Percentiles rank a stretch among this genome's conserved stretches.
Conservation (phyloP, 768 basidiomycete genomes). For the Daedalea quercina region DNA sequence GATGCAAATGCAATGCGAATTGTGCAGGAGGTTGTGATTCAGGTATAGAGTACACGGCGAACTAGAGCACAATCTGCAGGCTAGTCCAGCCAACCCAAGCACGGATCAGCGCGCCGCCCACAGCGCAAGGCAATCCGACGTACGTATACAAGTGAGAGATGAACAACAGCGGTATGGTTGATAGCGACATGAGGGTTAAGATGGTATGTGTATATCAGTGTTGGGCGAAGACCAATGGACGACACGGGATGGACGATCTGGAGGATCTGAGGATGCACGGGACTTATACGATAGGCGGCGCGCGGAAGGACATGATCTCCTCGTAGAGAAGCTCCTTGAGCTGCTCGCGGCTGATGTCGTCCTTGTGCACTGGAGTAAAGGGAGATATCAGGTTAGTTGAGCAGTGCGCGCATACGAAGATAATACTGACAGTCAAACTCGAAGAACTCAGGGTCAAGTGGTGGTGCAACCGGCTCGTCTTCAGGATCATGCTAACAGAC, state of each 20-base stretch:
- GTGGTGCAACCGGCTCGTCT: slow-evolving; percentile 92
- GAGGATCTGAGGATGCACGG: background rate
- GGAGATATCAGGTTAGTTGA: background rate
- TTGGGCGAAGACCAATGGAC: background rate
- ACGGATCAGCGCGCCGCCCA: background rate
- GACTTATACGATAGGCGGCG: slow-evolving; percentile 42
- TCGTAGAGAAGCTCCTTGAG: slow-evolving; percentile 92
- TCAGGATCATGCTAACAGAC: slow-evolving; percentile 78
- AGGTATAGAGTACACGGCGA: background rate
- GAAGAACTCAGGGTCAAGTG: slow-evolving; percentile 95
- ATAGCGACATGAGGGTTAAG: background rate
- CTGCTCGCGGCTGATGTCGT: slow-evolving; percentile 92
- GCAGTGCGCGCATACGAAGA: background rate
- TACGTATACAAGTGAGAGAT: slow-evolving; percentile 3
- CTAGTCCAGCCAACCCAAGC: background rate
- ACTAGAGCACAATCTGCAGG: background rate
- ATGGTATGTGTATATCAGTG: background rate
- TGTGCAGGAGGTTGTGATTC: background rate
- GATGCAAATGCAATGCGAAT: background rate
- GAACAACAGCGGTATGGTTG: background rate
- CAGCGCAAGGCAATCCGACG: background rate
- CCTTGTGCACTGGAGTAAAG: slow-evolving; percentile 69
- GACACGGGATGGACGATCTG: background rate
- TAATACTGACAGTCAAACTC: slow-evolving; percentile 86
- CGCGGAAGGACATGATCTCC: slow-evolving; percentile 88